A percentile compares a stretch with the other conserved stretches of the same genome.
Evolutionary conservation across 495 filamentous ascomycete species (phyloP).

Genomic region (Xylaria intraflava): DNA sequence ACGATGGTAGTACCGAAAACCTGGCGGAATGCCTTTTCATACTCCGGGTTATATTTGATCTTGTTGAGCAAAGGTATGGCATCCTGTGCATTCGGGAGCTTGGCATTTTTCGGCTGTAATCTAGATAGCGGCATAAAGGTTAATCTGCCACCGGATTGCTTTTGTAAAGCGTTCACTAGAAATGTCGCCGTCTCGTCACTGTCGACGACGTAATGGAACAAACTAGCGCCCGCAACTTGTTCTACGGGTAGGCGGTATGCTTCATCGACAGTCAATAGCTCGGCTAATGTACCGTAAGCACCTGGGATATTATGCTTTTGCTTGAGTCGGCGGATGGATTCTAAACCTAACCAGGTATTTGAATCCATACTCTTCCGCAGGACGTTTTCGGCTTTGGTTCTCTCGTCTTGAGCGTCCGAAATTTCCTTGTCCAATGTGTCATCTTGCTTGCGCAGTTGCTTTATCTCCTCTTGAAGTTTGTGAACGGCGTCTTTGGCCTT

Average conservation of each 20-base stretch:
- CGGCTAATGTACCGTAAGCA: conserved; percentile 88
- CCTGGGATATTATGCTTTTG: conserved; percentile 69
- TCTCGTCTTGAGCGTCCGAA: conserved; percentile 64
- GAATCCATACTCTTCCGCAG: conserved; percentile 85
- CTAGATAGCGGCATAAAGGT: conserved; percentile 93
- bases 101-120: conserved; percentile 57
- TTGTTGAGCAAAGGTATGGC: conserved; percentile 82
- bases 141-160: conserved; percentile 73
- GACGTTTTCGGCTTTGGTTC: conserved; percentile 65
- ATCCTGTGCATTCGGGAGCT: conserved; percentile 79
- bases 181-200: conserved; percentile 80
- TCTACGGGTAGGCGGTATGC: conserved; percentile 85
- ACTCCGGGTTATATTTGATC: conserved; percentile 68
- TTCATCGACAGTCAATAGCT: conserved; percentile 79
- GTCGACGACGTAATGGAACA: conserved; percentile 97
- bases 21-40: conserved; percentile 80
- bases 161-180: conserved; percentile 72
- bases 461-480: conserved; percentile 76
- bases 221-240: conserved; percentile 81
- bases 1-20: conserved; percentile 95
- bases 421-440: conserved; percentile 74
- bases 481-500: conserved; percentile 76
- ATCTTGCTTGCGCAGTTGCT: conserved; percentile 86
- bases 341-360: conserved; percentile 74
- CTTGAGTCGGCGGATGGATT: conserved; percentile 73